Base-by-base conservation (phyloP, 495 filamentous ascomycete species). In the Lepraria neglecta region DNA sequence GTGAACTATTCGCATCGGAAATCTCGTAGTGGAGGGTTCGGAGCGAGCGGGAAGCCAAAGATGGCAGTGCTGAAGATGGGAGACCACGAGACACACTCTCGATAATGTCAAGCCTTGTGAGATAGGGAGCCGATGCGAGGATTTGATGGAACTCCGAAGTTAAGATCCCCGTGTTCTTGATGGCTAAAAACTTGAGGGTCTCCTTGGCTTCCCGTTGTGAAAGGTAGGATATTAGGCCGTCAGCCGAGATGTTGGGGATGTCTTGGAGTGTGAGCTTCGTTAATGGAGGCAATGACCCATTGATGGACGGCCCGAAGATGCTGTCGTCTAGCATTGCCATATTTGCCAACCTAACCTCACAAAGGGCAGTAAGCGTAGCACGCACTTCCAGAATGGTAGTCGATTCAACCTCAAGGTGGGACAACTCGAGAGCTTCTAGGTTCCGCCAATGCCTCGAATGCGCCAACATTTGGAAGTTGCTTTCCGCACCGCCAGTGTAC, bases 11-110 rank as follows among this genome's bases (percentile, higher is more conserved):
- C 0, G 78, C 74, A 11, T 79, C 71, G 10, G 79, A 83, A 69
- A 98, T 90, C 69, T 96, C 94, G 70, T 84, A 97, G 63, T 91
- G 84, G 3, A 98, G 71, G 0, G 79, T 84, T 59, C 75, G 73
- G 42, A 98, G 80, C 9, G 84, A 84, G 35, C 70, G 72, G 12
- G 88, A 94, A 21, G 77, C 71, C 30, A 97, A 72, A 2, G 81
- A 84, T 10, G 84, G 87, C 6, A 88, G 72, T 43, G 76, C 70
- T 15, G 78, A 72, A 33, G 76, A 73, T 10, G 85, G 84, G 68
- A 96, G 86, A 3, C 86, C 80, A 4, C 81, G 80, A 4, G 81
- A 68, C 17, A 91, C 86, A 51, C 78, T 81, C 59, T 90, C 84
- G 42, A 76, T 78, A 57, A 95, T 78, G 21, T 83, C 81, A 50